Base-by-base conservation (phyloP, 2,329 filamentous ascomycete species). In the Orbilia javanica region DNA sequence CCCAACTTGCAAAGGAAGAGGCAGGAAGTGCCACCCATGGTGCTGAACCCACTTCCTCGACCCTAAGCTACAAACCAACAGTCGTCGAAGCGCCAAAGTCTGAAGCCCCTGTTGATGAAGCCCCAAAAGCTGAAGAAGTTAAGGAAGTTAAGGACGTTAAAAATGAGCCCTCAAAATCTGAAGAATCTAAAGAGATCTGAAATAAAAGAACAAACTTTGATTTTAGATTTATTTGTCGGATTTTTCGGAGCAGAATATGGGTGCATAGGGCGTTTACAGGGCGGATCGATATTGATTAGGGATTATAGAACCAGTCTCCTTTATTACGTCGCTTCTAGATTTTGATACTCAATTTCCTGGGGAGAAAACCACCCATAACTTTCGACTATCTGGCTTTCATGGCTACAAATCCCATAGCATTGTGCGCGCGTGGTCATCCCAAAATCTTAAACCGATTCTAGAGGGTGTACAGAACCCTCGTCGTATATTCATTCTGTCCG, bases 1-100 rank as follows among this genome's bases (percentile, higher is more conserved):
- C 20, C 2, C 62, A 71, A 39, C 39, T 77, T 42, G 66, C 64
- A 29, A 77, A 76, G 55, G 29, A 68, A n/a, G 52, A 63, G 42
- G 48, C 18, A 69, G 27, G 42, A 39, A 57, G 46, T 7, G n/a
- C 39, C 2, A 66, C 50, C 15, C 25, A 62, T n/a, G 36, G 29
- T 29, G 44, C 55, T 7, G 63, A 62, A 46, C 57, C 72, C 5
- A 57, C 34, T 3, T 70, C 72, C 39, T 65, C 72, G 11, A 60
- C 69, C 22, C 36, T 65, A 18, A 34, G 36, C 15, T 70, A 76
- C 39, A 69, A 70, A 20, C 36, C 72, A 1, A 39, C 46, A 7
- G 46, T 31, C 18, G 53, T 42, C 2, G 18, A 22, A 25, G 22
- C 22, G 13, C 42, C 63, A 13, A 67, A 50, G 10, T 27, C 46